A percentile compares a stretch with the other conserved stretches of the same genome.
These are phyloP conservation scores for Tremellales sp. DNA, from an alignment of 1,284 basidiomycete genomes.

Conservation along the genomic window DNA sequence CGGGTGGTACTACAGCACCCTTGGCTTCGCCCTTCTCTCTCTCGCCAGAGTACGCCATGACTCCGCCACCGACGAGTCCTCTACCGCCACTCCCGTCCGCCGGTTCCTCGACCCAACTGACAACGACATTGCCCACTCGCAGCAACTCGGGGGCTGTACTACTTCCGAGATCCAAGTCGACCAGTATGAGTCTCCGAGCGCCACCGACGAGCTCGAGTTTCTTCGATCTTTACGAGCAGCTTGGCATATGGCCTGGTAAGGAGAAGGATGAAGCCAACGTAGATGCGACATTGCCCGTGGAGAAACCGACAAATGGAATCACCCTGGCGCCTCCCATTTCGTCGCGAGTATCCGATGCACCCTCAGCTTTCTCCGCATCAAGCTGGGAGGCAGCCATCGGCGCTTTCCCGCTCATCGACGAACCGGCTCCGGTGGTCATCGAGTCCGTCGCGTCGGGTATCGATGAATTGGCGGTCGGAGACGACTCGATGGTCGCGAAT, in stretches of 20 bases:
- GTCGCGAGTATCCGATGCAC: conserved; percentile 10
- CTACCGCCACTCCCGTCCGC: conserved; percentile 9
- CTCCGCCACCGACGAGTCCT: conserved; percentile 20
- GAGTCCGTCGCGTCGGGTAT: conserved; percentile 1
- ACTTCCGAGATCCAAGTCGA: conserved; percentile 31
- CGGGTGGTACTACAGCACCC: conserved; percentile 1
- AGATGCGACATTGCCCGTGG: too few relatives aligned
- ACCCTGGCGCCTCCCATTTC: not conserved
- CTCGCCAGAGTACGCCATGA: conserved; percentile 3
- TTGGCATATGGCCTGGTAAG: conserved; percentile 38
- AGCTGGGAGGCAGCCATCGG: conserved; percentile 37
- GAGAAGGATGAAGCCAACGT: conserved; percentile 12
- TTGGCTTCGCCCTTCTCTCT: conserved; percentile 1
- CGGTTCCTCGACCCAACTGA: not conserved
- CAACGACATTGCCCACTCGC: conserved; percentile 4
- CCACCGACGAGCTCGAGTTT: conserved; percentile 40
- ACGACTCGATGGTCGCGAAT: conserved; percentile 8
- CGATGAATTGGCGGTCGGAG: too few relatives aligned
- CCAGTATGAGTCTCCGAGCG: conserved; percentile 33
- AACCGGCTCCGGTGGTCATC: not conserved
- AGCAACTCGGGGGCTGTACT: conserved; percentile 19
- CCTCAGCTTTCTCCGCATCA: conserved; percentile 21
- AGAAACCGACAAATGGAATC: not conserved
- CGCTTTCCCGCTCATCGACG: conserved; percentile 27
- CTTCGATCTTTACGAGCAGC: conserved; percentile 43